Evolutionary conservation across 345 rosid species (phyloP), one percentile per base, ranked within the genome.

Genomic region (Dovyalis caffra): DNA sequence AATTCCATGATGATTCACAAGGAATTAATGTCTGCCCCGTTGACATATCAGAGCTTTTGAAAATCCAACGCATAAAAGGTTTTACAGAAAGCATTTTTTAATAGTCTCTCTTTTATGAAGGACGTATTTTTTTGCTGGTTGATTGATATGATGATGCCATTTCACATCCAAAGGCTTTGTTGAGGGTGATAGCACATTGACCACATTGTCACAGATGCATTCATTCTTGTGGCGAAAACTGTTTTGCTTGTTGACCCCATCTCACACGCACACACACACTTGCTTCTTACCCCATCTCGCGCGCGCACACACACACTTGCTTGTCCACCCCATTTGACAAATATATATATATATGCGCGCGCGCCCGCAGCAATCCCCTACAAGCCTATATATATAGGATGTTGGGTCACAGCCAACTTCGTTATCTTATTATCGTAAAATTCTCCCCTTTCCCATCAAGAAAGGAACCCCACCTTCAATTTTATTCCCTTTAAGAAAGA

Each of bases 181-280:
- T 72, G 72, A 81, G 20, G 64, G 26, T 67, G 68, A 73, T 45
- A 57, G 58, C 57, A 56, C 78, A 76, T 74, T 68, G 67, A 70
- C 64, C 78, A 68, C 73, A 73, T 40, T 65, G 80, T 80, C 79
- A 63, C 26, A 37, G 66, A 68, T 43, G 68, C 67, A 72, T 73
- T 69, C 79, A 75, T 68, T 69, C 33, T 56, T 72, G 85, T 86
- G 88, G 82, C 3, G 75, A 60, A 49, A 74, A 75, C 82, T 81
- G 76, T 83, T 79, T 25, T 53, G 32, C 62, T 38, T 70, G 69
- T 77, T 70, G 84, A 82, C 71, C 82, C 76, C 78, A 75, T 80
- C 73, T 70, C 60, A 70, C 75, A n/a, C n/a, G n/a, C n/a, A n/a
- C n/a, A n/a, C n/a, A n/a, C n/a, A n/a, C n/a, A n/a, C n/a, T n/a